Evolutionary conservation across 371 early-diverging fungal genomes (phyloP).

Genomic region (Umbelopsis sp.): DNA sequence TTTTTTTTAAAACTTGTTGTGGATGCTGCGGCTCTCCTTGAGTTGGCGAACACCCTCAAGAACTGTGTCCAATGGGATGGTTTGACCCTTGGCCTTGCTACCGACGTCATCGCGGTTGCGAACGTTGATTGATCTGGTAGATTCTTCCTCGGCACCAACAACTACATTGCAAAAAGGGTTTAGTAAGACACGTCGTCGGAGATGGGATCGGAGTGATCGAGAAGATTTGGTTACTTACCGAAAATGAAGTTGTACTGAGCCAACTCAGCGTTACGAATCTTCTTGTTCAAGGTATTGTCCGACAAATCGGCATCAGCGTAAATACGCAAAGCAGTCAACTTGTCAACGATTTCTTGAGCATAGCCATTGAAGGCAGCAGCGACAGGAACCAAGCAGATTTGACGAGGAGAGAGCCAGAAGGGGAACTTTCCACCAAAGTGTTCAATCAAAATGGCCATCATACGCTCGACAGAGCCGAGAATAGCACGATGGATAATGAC

Average conservation of each 20-base stretch:
- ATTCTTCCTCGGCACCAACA: constrained; percentile 94
- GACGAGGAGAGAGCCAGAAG: constrained; percentile 98
- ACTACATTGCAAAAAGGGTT: constrained; percentile 48
- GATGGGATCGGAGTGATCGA: neutral
- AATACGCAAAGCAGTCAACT: constrained; percentile 75
- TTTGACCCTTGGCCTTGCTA: constrained; percentile 82
- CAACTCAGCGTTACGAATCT: constrained; percentile 84
- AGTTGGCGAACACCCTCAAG: constrained; percentile 63
- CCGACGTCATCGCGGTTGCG: constrained; percentile 87
- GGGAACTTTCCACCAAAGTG: constrained; percentile 97
- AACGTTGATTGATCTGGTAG: constrained; percentile 86
- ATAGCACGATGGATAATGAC: constrained; percentile 99
- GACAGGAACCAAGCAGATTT: constrained; percentile 90
- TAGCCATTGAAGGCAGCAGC: constrained; percentile 67
- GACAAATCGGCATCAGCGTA: constrained; percentile 87
- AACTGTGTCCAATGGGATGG: constrained; percentile 71
- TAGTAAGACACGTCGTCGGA: neutral
- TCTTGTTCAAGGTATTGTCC: constrained; percentile 94
- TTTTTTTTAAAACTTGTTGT: constrained; percentile 55
- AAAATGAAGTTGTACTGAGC: constrained; percentile 91
- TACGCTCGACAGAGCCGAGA: constrained; percentile 97
- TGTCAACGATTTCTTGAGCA: constrained; percentile 58
- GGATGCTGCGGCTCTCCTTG: constrained; percentile 57
- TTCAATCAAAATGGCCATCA: constrained; percentile 98
- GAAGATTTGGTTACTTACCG: constrained; percentile 28